Evolutionary conservation across 495 filamentous ascomycete species (phyloP).

Genomic region (Penicillium cataractarum): DNA sequence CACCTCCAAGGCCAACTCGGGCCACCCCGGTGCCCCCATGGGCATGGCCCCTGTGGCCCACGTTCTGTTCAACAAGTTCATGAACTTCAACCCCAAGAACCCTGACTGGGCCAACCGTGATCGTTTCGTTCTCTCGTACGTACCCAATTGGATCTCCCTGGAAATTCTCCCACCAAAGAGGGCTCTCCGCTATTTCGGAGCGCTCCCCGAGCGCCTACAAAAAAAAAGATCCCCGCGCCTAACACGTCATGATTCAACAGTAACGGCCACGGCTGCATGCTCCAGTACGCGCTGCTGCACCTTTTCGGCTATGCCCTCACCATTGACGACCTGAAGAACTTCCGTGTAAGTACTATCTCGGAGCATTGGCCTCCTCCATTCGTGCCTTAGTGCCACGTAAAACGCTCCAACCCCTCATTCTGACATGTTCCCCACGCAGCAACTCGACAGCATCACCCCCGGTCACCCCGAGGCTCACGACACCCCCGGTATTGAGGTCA

Average conservation of each 20-base stretch:
- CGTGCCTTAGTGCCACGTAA: neutral
- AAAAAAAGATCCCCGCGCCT: conserved; percentile 3
- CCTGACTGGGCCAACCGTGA: conserved; percentile 95
- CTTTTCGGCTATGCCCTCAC: conserved; percentile 86
- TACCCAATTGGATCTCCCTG: conserved; percentile 26
- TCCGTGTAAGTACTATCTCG: conserved; percentile 72
- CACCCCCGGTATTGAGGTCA: conserved; percentile 96
- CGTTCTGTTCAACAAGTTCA: conserved; percentile 98
- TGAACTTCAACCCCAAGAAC: conserved; percentile 99
- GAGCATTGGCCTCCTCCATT: neutral
- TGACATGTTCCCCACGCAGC: conserved; percentile 42
- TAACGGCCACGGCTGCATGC: conserved; percentile 99
- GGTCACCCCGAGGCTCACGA: conserved; percentile 97
- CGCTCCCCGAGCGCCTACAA: neutral
- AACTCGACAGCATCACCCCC: conserved; percentile 89
- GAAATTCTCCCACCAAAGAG: neutral
- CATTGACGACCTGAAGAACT: conserved; percentile 90
- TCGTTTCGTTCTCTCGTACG: conserved; percentile 98
- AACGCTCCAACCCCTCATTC: neutral
- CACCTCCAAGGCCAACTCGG: conserved; percentile 92
- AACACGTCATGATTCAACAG: conserved; percentile 50
- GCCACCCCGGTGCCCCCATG: conserved; percentile 99
- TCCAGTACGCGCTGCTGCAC: conserved; percentile 98
- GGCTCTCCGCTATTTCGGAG: neutral
- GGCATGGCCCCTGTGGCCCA: conserved; percentile 97